phyloP scores from a whole-genome alignment of 371 early-diverging fungal genomes.

The Mucor racemosus region DNA sequence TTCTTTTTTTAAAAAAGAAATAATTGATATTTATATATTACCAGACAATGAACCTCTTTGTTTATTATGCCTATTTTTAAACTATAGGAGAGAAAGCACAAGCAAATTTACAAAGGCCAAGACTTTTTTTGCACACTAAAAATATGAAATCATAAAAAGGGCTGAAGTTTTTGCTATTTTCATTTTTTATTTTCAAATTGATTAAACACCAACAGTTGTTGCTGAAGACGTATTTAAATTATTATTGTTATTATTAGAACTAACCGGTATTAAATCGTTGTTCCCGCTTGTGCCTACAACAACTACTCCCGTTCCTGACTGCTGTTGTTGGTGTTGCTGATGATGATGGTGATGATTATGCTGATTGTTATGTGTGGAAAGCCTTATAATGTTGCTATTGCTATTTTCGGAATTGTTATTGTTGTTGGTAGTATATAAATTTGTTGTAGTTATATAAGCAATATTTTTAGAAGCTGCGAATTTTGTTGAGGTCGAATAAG shows the following conservation, averaged over 20 bases:
- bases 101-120: not conserved
- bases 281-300: not conserved
- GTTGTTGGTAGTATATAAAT: slow-evolving; percentile 4
- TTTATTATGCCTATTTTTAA: not conserved
- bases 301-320: not conserved
- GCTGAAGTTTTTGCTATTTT: not conserved
- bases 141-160: not conserved
- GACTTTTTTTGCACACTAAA: no score
- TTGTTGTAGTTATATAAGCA: not conserved
- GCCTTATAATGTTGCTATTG: not conserved
- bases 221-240: slow-evolving; percentile 11
- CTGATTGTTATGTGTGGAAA: not conserved
- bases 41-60: not conserved
- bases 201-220: slow-evolving; percentile 11
- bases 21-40: not conserved
- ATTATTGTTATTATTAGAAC: not conserved
- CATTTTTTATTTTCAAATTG: slow-evolving; percentile 1
- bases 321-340: slow-evolving; percentile 10
- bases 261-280: not conserved
- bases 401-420: not conserved
- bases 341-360: slow-evolving; percentile 18
- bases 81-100: not conserved
- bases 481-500: not conserved
- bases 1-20: not conserved
- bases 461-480: slow-evolving; percentile 15